Conservation (phyloP, 106 monocot species). For the Hemerocallis citrina region DNA sequence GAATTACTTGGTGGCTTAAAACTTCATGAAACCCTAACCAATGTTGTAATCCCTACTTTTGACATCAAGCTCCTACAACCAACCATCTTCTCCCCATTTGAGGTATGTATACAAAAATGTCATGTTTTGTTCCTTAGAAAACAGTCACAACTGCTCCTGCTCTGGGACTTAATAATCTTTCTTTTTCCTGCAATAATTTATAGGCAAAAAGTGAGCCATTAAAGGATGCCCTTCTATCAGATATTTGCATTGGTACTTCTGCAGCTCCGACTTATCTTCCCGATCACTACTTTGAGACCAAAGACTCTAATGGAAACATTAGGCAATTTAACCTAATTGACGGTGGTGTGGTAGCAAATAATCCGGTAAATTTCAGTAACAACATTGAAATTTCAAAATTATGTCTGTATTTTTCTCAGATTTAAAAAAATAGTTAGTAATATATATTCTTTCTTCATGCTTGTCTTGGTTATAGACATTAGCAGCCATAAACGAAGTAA, state of each 20-base stretch:
- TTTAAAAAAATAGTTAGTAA: too few relatives aligned
- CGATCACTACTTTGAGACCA: slow-evolving; percentile 16
- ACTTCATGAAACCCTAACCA: slow-evolving; percentile 42
- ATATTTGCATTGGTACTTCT: slow-evolving; percentile 39
- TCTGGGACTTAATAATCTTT: too few relatives aligned
- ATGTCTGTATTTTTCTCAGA: too few relatives aligned
- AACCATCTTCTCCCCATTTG: slow-evolving; percentile 45
- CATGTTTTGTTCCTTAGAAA: too few relatives aligned
- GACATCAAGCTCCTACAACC: slow-evolving; percentile 57
- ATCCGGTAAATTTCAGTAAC: slow-evolving; percentile 19
- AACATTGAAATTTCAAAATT: neutral
- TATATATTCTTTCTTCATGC: neutral
- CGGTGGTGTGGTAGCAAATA: slow-evolving; percentile 25
- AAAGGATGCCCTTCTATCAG: slow-evolving; percentile 37
- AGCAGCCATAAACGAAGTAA: slow-evolving; percentile 1
- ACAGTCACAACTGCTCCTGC: too few relatives aligned
- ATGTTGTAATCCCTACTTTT: slow-evolving; percentile 51
- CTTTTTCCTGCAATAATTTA: too few relatives aligned
- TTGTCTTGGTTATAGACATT: neutral
- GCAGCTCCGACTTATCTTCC: slow-evolving; percentile 34
- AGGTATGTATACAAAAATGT: slow-evolving; percentile 17
- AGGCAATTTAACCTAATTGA: slow-evolving; percentile 16
- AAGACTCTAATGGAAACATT: slow-evolving; percentile 4
- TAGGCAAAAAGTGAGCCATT: slow-evolving; percentile 10
- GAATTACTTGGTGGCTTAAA: slow-evolving; percentile 27